A percentile compares a stretch with the other conserved stretches of the same genome.
Evolutionary conservation across 805 yeast species (phyloP).

Genomic region (Metschnikowia baotianmanensis): DNA sequence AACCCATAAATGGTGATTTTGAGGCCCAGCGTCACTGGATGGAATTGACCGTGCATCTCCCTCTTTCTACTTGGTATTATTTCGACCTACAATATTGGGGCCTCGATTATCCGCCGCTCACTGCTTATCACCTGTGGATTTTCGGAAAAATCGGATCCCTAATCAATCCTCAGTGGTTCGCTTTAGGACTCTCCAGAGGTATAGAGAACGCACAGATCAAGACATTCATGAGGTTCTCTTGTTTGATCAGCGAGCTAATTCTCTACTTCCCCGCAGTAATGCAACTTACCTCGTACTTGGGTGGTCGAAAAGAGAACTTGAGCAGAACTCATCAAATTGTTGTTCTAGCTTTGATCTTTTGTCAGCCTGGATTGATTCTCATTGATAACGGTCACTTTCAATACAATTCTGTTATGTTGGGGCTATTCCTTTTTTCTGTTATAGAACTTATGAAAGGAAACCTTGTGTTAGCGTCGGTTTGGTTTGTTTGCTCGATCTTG

Average conservation of each 20-base stretch:
- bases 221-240: constrained; percentile 82
- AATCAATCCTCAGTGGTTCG: constrained; percentile 73
- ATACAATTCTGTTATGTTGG: constrained; percentile 92
- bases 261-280: constrained; percentile 80
- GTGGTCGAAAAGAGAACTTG: constrained; percentile 47
- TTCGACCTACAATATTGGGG: constrained; percentile 95
- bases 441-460: constrained; percentile 63
- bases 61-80: constrained; percentile 79
- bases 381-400: constrained; percentile 98
- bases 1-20: constrained; percentile 92
- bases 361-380: constrained; percentile 78
- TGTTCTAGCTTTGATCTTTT: constrained; percentile 72
- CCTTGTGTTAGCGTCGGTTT: constrained; percentile 64
- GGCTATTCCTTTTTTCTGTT: constrained; percentile 69
- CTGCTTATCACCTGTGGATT: constrained; percentile 88
- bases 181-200: constrained; percentile 70
- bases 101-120: constrained; percentile 93
- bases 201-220: constrained; percentile 64
- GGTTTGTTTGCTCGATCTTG: constrained; percentile 73
- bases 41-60: constrained; percentile 79
- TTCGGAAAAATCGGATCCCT: constrained; percentile 70
- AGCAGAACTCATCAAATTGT: constrained; percentile 74
- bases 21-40: constrained; percentile 99
- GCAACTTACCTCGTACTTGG: constrained; percentile 67
- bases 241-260: constrained; percentile 68